phyloP scores from a whole-genome alignment of 306 rosid species.

The Gleditsia sinensis region DNA sequence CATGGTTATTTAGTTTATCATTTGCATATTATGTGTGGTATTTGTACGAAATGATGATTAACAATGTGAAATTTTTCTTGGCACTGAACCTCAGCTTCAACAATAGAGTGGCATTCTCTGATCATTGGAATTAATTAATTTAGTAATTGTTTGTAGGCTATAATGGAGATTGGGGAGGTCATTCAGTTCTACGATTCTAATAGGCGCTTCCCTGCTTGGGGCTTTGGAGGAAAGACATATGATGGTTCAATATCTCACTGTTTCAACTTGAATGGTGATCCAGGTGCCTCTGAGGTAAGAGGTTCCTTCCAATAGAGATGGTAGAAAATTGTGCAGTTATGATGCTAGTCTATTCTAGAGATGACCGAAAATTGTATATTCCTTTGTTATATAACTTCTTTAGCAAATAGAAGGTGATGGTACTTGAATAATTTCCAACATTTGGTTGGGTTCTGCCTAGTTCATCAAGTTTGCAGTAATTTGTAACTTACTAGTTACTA shows the following conservation, averaged over 20 bases:
- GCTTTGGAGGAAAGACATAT: conserved; percentile 74
- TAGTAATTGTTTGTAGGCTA: conserved; percentile 56
- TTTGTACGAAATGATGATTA: neutral
- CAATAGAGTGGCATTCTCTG: neutral
- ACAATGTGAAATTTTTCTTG: neutral
- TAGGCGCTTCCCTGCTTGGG: conserved; percentile 83
- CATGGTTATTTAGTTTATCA: conserved; percentile 1
- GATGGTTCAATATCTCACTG: conserved; percentile 66
- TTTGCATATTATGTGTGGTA: neutral
- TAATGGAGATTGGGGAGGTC: conserved; percentile 82
- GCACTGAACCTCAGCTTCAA: neutral
- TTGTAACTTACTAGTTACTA: too few species aligned
- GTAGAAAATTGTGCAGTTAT: neutral
- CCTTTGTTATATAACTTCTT: neutral
- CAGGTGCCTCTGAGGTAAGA: conserved; percentile 59
- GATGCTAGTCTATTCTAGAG: neutral
- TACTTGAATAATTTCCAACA: neutral
- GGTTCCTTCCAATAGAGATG: conserved; percentile 10
- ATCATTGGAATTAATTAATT: conserved; percentile 17
- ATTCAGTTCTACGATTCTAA: conserved; percentile 85
- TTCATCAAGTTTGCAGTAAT: neutral
- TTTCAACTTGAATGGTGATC: conserved; percentile 70
- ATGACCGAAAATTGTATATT: neutral
- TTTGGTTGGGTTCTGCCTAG: neutral
- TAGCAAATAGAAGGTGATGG: neutral